Evolutionary conservation across 108 stramenopile genomes (phyloP), one percentile per base, ranked within the genome.

Genomic region (Skeletonema grethae): DNA sequence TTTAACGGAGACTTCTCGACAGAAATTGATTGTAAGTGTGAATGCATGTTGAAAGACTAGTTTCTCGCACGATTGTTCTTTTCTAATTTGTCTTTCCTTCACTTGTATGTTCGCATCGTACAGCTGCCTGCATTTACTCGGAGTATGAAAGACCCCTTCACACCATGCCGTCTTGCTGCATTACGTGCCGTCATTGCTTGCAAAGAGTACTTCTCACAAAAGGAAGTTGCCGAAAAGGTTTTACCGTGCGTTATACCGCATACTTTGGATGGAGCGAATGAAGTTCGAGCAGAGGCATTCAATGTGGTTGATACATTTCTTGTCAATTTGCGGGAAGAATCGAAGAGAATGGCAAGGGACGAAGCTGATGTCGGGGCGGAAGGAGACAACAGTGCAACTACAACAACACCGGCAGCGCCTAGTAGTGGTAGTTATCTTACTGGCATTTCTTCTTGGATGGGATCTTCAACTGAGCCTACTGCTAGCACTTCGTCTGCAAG

Each of bases 201-300:
- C 24, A 75, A 83, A 64, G 75, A 84, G 36, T 85, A 88, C 63
- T 96, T 92, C 73, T 48, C 82, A 9, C 82, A 70, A 18, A 74
- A 69, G 30, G 90, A 84, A 10, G 48, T 96, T 30, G 87, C 90
- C 0, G 67, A 68, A 11, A 85, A 88, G 68, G 88, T 96, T 0
- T 61, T 92, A 67, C 91, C 91, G 0, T 70, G 80, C 10, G 72
- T 93, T 3, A 84, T 83, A 48, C 89, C 91, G 7, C 68, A 77
- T 48, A 73, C 87, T 68, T 63, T 92, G 58, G 95, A 96, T 80
- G 86, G 66, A 31, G 76, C 75, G 30, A 65, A 48, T 22, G 90
- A 91, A 53, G 91, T 96, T 28, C 81, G 95, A 43, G 65, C 72
- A 0, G 95, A 91, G 67, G 91, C 92, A 12, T 92, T 94, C 68